These are phyloP conservation scores for Phaeosphaeria sp. DNA, from an alignment of 2,329 filamentous ascomycete species.

Conservation along the genomic window DNA sequence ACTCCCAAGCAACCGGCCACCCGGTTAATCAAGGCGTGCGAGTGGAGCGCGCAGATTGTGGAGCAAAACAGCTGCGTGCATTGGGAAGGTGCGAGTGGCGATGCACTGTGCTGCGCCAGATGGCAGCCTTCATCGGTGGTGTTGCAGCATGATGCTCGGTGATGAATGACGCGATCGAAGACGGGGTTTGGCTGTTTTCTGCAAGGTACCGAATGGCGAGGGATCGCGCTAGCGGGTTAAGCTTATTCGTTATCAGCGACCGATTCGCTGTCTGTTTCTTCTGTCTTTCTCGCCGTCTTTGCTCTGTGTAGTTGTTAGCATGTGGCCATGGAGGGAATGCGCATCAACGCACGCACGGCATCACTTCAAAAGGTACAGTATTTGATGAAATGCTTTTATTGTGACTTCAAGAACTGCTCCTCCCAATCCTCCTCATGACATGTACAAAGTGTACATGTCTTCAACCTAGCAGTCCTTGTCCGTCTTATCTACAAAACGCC, in stretches of 20 bases:
- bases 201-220: conserved; percentile 6
- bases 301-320: no score
- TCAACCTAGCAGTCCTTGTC: no score
- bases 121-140: conserved; percentile 1
- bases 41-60: conserved; percentile 24
- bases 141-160: not conserved
- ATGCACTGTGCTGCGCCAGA: conserved; percentile 2
- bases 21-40: conserved; percentile 36
- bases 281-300: not conserved
- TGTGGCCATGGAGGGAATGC: no score
- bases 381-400: no score
- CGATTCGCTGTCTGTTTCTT: not conserved
- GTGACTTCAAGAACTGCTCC: no score
- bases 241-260: not conserved
- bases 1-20: conserved; percentile 35
- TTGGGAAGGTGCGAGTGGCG: conserved; percentile 29
- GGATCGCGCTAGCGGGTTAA: not conserved
- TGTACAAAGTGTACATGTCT: no score
- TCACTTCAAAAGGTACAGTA: no score
- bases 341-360: no score
- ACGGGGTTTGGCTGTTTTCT: conserved; percentile 1
- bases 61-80: conserved; percentile 19
- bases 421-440: no score
- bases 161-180: conserved; percentile 1
- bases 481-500: no score